Conservation (phyloP, 2,329 filamentous ascomycete genomes). For the Aspergillus sojae region DNA sequence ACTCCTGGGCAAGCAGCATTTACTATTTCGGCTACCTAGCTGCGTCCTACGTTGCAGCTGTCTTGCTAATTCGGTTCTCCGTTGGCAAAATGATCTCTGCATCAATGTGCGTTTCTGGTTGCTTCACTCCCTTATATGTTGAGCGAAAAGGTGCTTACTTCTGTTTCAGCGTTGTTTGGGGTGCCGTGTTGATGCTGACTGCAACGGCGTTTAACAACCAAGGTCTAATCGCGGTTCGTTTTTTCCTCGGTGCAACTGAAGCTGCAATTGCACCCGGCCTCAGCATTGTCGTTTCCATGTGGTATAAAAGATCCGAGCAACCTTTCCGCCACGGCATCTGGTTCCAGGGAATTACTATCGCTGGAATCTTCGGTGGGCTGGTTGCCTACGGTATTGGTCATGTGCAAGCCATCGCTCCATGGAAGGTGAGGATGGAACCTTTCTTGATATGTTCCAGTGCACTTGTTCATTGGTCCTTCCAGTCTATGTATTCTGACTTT, state of each 20-base stretch:
- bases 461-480: too few species aligned
- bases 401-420: too few species aligned
- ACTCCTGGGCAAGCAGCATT: neutral
- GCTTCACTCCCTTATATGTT: neutral
- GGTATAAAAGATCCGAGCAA: conserved; percentile 34
- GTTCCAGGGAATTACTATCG: conserved; percentile 34
- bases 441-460: too few species aligned
- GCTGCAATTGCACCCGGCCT: conserved; percentile 19
- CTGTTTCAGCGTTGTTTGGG: too few species aligned
- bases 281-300: conserved; percentile 36
- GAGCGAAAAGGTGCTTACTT: too few species aligned
- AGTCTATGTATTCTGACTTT: too few species aligned
- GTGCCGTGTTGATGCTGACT: too few species aligned
- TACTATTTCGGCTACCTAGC: neutral
- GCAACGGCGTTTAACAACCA: too few species aligned
- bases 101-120: neutral
- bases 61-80: neutral
- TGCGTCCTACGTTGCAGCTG: neutral
- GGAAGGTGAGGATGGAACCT: too few species aligned
- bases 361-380: conserved; percentile 28
- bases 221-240: too few species aligned
- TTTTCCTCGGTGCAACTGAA: too few species aligned
- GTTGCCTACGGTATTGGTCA: conserved; percentile 31
- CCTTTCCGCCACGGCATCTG: conserved; percentile 35
- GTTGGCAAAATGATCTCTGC: neutral